phyloP scores from a whole-genome alignment of 768 basidiomycete genomes.

The Vararia minispora region DNA sequence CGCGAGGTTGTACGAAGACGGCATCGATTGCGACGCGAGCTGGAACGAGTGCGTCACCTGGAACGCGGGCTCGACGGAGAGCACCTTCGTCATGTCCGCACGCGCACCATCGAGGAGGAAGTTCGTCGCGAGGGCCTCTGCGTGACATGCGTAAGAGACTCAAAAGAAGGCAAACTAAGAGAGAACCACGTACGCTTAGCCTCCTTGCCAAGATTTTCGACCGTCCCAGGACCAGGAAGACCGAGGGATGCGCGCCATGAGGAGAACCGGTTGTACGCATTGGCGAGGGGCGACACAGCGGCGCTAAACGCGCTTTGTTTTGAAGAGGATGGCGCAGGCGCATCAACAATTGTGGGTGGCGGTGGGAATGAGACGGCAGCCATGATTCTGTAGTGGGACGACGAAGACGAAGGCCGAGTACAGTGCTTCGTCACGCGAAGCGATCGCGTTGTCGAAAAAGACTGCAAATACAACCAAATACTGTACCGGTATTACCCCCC shows the following conservation, averaged over 20 bases:
- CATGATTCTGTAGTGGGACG: constrained; percentile 6
- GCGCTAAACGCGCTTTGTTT: constrained; percentile 4
- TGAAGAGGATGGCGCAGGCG: constrained; percentile 2
- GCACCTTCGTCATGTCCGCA: constrained; percentile 88
- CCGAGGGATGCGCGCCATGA: constrained; percentile 75
- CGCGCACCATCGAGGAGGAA: constrained; percentile 96
- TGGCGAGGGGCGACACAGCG: constrained; percentile 41
- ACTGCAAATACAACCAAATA: constrained; percentile 9
- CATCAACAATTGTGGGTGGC: too few species aligned
- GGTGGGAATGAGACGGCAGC: constrained; percentile 4
- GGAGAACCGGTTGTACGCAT: constrained; percentile 61
- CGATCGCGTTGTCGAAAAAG: constrained; percentile 7
- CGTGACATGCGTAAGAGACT: neutral
- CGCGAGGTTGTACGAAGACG: constrained; percentile 90
- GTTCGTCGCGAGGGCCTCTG: constrained; percentile 87
- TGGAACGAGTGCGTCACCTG: constrained; percentile 96
- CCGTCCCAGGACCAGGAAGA: constrained; percentile 84
- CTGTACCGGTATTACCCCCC: too few species aligned
- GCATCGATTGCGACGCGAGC: constrained; percentile 73
- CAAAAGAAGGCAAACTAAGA: neutral
- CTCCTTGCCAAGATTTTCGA: constrained; percentile 90
- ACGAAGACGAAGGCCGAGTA: neutral
- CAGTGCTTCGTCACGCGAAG: neutral
- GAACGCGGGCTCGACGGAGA: constrained; percentile 92
- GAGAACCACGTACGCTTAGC: constrained; percentile 56